Base-by-base conservation (phyloP, 169 alveolate genomes). In the Eimeria acervulina region DNA sequence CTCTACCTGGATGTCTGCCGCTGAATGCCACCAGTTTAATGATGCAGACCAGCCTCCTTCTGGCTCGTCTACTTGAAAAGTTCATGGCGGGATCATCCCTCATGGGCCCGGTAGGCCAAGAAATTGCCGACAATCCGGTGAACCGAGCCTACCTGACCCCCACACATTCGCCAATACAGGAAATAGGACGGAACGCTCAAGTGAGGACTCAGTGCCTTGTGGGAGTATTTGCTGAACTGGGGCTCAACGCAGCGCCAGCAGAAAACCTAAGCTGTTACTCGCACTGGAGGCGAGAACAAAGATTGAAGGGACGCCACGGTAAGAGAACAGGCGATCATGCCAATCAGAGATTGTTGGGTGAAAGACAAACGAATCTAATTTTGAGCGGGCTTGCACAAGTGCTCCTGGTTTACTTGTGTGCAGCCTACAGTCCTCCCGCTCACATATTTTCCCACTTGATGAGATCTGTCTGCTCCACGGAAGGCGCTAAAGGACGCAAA, bases 161-260 rank as follows among this genome's bases (percentile, higher is more conserved):
- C 51, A 36, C 51, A 44, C 84, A 81, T 31, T 38, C 94, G 28
- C 84, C 94, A 40, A 61, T 87, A 51, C 61, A 47, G 51, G 83
- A 36, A 19, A 6, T 87, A 87, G 83, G 42, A 5, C 70, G 51
- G 28, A 7, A 40, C 23, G 21, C 55, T 12, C 83, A 23, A 33
- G 42, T 87, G 66, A 74, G 70, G 83, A 40, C n/a, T 26, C 94
- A 87, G 63, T 87, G 94, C 61, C 47, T 63, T 33, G 94, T 66
- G 23, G 94, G 94, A 23, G 66, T 38, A 63, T 87, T 59, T 47
- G 19, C 21, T 47, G 94, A 87, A 51, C 83, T 87, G 38, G 94
- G 94, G n/a, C 78, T 87, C 63, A 59, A 87, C 19, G 94, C 84
- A 87, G 94, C 94, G 19, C 44, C 66, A 40, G 83, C 40, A 36